phyloP scores from a whole-genome alignment of 345 rosid species.

The Euclidium syriacum region DNA sequence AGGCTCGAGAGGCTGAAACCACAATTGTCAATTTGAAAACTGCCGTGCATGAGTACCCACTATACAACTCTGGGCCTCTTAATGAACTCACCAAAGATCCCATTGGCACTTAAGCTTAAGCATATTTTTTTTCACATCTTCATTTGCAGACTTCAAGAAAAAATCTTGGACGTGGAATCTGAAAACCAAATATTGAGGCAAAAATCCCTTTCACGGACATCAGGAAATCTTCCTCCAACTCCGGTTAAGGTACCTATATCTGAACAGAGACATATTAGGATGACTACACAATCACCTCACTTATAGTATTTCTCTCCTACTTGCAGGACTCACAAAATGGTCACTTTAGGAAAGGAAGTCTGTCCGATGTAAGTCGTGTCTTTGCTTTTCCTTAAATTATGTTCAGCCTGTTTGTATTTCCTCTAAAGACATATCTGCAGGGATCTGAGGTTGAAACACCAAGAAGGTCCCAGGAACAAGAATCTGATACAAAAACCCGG shows the following conservation, averaged over 20 bases:
- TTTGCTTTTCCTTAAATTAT: slow-evolving; percentile 4
- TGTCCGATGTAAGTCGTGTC: slow-evolving; percentile 41
- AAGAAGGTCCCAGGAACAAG: slow-evolving; percentile 47
- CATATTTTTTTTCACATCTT: slow-evolving; percentile 7
- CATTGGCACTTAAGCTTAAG: neutral
- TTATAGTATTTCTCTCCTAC: slow-evolving; percentile 8
- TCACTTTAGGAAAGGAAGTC: slow-evolving; percentile 50
- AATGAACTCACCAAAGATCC: neutral
- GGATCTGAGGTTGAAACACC: slow-evolving; percentile 59
- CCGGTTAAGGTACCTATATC: slow-evolving; percentile 45
- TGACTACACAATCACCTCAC: slow-evolving; percentile 5
- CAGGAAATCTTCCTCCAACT: slow-evolving; percentile 54
- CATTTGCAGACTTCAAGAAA: slow-evolving; percentile 72
- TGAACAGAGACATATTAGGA: slow-evolving; percentile 3
- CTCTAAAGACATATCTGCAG: slow-evolving; percentile 35
- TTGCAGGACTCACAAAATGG: slow-evolving; percentile 77
- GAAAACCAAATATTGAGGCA: slow-evolving; percentile 81
- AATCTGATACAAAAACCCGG: slow-evolving; percentile 68
- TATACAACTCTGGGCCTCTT: slow-evolving; percentile 16
- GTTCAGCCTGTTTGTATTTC: neutral
- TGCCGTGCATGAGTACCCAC: slow-evolving; percentile 68
- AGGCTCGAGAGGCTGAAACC: slow-evolving; percentile 84
- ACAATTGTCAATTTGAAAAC: slow-evolving; percentile 75
- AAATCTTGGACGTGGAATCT: slow-evolving; percentile 68
- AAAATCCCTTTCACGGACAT: slow-evolving; percentile 48